A percentile compares a stretch with the other conserved stretches of the same genome.
Conservation (phyloP, 106 monocot species). For the Amphibolis antarctica region DNA sequence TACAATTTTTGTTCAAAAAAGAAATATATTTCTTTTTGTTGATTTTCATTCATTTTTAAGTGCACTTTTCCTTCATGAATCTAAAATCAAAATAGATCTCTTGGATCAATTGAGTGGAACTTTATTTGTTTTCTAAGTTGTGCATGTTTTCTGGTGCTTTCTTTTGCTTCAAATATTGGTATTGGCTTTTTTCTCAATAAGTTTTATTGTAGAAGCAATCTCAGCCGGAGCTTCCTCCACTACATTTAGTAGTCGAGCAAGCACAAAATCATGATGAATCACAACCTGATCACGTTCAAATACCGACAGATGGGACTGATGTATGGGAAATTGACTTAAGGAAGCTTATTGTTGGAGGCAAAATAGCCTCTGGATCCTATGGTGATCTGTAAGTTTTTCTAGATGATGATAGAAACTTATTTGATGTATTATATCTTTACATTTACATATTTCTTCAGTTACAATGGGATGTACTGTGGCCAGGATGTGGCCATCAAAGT, state of each 20-base stretch:
- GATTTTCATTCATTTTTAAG: too few species aligned
- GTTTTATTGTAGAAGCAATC: neutral
- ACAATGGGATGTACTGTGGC: constrained; percentile 68
- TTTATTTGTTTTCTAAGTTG: too few species aligned
- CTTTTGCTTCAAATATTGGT: too few species aligned
- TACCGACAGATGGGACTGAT: constrained; percentile 77
- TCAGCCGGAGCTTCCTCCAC: neutral
- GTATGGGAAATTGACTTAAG: constrained; percentile 82
- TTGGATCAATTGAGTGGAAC: too few species aligned
- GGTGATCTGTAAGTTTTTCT: constrained; percentile 61
- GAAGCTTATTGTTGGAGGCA: constrained; percentile 54
- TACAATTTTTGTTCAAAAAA: too few species aligned
- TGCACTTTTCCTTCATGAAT: too few species aligned
- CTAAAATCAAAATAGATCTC: too few species aligned
- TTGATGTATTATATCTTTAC: neutral
- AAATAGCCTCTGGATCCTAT: constrained; percentile 86
- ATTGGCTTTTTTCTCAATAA: too few species aligned
- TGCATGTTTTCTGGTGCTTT: too few species aligned
- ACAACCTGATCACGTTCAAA: constrained; percentile 34
- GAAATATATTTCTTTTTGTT: too few species aligned
- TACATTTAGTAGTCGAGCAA: constrained; percentile 15
- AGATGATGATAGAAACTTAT: neutral
- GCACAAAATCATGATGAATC: constrained; percentile 14
- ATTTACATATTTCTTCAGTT: constrained; percentile 19
- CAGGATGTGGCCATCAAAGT: constrained; percentile 96